Evolutionary conservation across 163 green algal species (phyloP).

Genomic region (Volvox carteri): DNA sequence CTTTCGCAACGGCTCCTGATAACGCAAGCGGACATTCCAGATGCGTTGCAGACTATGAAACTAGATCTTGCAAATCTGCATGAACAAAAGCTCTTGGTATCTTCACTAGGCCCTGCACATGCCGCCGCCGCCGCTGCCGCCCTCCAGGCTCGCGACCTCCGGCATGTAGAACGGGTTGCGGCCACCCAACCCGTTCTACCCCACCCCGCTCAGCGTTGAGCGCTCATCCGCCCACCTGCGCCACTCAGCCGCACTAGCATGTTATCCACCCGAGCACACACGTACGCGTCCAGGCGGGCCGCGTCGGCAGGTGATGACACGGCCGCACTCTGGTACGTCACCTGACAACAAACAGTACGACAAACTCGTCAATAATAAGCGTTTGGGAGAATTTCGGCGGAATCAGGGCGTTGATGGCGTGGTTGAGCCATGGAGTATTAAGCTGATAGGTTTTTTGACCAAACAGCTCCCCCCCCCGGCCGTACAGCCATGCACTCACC

Average conservation of each 20-base stretch:
- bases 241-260: neutral
- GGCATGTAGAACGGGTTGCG: neutral
- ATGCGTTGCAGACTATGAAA: no score
- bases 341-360: neutral
- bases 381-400: neutral
- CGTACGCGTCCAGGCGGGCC: slow-evolving; percentile 30
- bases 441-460: neutral
- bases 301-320: neutral
- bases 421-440: neutral
- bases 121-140: neutral
- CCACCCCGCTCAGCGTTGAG: no score
- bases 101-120: neutral
- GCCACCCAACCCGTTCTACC: neutral
- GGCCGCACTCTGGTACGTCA: neutral
- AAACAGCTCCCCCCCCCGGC: neutral
- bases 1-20: no score
- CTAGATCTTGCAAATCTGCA: neutral
- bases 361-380: neutral
- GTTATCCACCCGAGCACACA: slow-evolving; percentile 16
- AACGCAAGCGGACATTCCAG: no score
- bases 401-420: neutral
- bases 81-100: neutral
- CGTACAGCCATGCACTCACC: neutral
- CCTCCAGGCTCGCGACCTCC: no score
- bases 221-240: neutral